Evolutionary conservation across 805 yeast genomes (phyloP).

Genomic region (Starmerella etchellsii): DNA sequence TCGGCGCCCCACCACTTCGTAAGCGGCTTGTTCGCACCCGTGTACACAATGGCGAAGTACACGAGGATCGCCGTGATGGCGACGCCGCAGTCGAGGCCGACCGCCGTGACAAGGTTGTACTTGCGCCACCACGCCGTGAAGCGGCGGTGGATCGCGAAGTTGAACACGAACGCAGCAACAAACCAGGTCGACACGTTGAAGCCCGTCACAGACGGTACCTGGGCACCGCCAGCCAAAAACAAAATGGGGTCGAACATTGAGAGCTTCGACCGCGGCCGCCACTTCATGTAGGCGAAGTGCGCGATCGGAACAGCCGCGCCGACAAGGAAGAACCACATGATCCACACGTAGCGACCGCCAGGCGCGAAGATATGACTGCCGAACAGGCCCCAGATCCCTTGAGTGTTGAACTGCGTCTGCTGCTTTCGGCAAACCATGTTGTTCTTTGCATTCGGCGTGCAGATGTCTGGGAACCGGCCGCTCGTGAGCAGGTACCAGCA

Average conservation of each 20-base stretch:
- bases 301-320: conserved; percentile 41
- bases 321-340: conserved; percentile 48
- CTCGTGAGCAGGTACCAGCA: conserved; percentile 31
- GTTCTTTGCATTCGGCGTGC: conserved; percentile 40
- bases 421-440: conserved; percentile 48
- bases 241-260: conserved; percentile 51
- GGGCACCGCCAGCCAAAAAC: conserved; percentile 46
- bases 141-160: conserved; percentile 41
- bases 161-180: conserved; percentile 41
- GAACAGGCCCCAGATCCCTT: conserved; percentile 52
- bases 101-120: conserved; percentile 43
- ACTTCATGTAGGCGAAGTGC: conserved; percentile 29
- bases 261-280: conserved; percentile 30
- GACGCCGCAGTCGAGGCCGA: conserved; percentile 55
- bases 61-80: conserved; percentile 49
- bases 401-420: conserved; percentile 35
- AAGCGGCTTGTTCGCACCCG: conserved; percentile 29
- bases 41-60: conserved; percentile 34
- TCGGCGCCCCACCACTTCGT: conserved; percentile 63
- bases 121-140: conserved; percentile 47
- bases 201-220: conserved; percentile 66
- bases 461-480: conserved; percentile 31
- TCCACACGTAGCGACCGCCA: conserved; percentile 41
- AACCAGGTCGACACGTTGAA: conserved; percentile 51
- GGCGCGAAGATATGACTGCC: conserved; percentile 52